These are phyloP conservation scores for Populus hybrid DNA, from an alignment of 441 rosid species.

Conservation along the genomic window DNA sequence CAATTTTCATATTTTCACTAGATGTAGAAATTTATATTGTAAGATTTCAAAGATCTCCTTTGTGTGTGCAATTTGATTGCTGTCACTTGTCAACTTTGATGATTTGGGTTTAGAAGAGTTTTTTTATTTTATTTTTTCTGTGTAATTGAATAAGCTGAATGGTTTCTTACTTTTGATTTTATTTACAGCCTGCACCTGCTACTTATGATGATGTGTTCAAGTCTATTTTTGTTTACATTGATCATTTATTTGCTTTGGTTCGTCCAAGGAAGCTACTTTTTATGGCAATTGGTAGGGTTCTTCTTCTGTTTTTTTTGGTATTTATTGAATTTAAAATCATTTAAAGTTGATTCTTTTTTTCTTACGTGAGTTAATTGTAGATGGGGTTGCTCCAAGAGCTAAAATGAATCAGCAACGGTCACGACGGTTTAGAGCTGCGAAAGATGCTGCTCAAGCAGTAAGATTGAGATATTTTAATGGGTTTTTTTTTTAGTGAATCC, in stretches of 20 bases:
- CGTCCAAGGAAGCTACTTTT: slow-evolving; percentile 95
- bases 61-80: neutral
- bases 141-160: neutral
- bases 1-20: neutral
- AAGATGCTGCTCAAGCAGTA: slow-evolving; percentile 94
- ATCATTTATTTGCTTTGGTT: slow-evolving; percentile 77
- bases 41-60: neutral
- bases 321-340: neutral
- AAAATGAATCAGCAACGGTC: slow-evolving; percentile 99
- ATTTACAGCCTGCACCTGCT: slow-evolving; percentile 77
- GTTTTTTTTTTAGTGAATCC: neutral
- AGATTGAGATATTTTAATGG: slow-evolving; percentile 22
- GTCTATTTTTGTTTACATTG: slow-evolving; percentile 84
- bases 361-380: slow-evolving; percentile 28
- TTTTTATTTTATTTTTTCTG: neutral
- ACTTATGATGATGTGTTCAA: slow-evolving; percentile 87
- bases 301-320: neutral
- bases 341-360: neutral
- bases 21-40: neutral
- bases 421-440: slow-evolving; percentile 95
- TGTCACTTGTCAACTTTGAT: neutral
- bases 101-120: neutral
- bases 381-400: slow-evolving; percentile 99
- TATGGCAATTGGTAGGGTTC: slow-evolving; percentile 81
- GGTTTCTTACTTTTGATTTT: slow-evolving; percentile 11